These are phyloP conservation scores for Yamadazyma sp. DNA, from an alignment of 1,139 yeast species.

Conservation along the genomic window DNA sequence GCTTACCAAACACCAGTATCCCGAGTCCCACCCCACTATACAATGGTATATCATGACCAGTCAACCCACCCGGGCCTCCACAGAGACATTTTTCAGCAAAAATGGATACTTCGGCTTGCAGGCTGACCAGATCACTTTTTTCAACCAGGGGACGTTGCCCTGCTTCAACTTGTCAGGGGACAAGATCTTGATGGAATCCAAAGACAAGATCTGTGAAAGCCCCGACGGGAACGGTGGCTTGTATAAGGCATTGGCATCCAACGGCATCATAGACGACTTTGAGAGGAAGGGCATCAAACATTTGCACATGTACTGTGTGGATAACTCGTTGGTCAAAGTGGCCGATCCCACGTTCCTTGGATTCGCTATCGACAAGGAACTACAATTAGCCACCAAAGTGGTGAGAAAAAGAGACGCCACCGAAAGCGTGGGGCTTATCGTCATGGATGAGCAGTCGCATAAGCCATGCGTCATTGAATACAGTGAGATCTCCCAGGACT, in stretches of 20 bases:
- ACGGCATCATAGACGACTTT: constrained; percentile 70
- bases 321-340: constrained; percentile 85
- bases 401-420: constrained; percentile 87
- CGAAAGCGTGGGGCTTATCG: constrained; percentile 93
- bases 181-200: constrained; percentile 62
- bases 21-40: constrained; percentile 36
- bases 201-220: constrained; percentile 66
- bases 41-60: constrained; percentile 97
- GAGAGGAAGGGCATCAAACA: constrained; percentile 73
- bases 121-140: constrained; percentile 63
- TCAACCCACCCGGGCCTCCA: constrained; percentile 76
- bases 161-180: constrained; percentile 75
- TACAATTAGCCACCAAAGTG: constrained; percentile 87
- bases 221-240: constrained; percentile 99
- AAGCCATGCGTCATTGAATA: constrained; percentile 94
- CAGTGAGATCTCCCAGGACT: constrained; percentile 78
- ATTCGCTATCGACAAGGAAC: constrained; percentile 65
- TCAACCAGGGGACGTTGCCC: constrained; percentile 95
- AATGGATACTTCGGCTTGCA: constrained; percentile 71
- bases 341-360: constrained; percentile 96
- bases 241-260: constrained; percentile 74
- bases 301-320: constrained; percentile 96
- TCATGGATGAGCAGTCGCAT: constrained; percentile 56
- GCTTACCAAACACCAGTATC: constrained; percentile 44
- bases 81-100: constrained; percentile 67